Evolutionary conservation across 164 flowering plant species (phyloP), one percentile per base, ranked within the genome.

Genomic region (Tinospora cordifolia): DNA sequence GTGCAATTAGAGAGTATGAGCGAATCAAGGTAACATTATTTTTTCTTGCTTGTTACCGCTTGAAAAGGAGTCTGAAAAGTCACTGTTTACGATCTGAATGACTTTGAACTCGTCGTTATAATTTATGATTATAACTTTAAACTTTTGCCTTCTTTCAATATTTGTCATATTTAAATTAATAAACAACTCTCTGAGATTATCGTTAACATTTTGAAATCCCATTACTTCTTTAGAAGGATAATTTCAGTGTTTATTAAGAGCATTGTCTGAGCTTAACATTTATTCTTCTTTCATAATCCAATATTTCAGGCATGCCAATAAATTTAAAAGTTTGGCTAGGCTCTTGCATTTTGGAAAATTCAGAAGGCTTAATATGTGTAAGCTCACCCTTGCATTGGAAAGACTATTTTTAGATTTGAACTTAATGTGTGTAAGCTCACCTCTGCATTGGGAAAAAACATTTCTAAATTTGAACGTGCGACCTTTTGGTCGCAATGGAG

Each of bases 1-100:
- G 81, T 75, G 97, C 99, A 47, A 70, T 85, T 40, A 79, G 83
- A 81, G 91, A 88, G 76, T 94, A 92, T 76, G 96, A 89, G 76
- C 81, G 90, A 34, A 92, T 94, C 75, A 94, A 94, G 98, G 99
- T 92, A 84, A 6, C n/a, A 26, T 38, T 17, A 38, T 11, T 47
- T 24, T 40, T 66, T 14, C 26, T 39, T 58, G 44, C 44, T 17
- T 9, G 62, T 65, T 9, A 44, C 30, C 46, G 12, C 15, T 3
- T 51, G 40, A 6, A 34, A 62, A 5, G 30, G 41, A 2, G 8
- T 47, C 36, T 41, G 14, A 47, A 66, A 38, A 36, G 21, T 19
- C 5, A 19, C 60, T 19, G n/a, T 21, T 54, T 54, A 19, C 2
- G 21, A 54, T 54, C 7, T 19, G 60, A 8, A 8, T 54, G 60